These are phyloP conservation scores for Lepidium aucheri DNA, from an alignment of 345 rosid species.

Conservation along the genomic window DNA sequence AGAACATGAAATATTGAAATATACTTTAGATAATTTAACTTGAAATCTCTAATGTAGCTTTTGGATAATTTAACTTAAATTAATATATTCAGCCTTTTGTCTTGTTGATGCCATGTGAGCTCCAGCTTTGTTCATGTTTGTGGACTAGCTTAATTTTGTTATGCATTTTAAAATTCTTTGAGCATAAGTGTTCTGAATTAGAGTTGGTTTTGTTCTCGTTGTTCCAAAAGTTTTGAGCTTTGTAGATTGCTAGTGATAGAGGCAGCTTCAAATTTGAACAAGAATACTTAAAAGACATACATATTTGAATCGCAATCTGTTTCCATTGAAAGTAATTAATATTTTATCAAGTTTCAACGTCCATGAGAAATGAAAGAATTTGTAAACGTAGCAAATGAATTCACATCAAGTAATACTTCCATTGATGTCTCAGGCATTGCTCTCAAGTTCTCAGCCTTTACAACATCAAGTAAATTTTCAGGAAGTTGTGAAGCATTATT, in stretches of 20 bases:
- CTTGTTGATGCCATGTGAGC: not conserved
- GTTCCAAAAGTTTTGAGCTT: not conserved
- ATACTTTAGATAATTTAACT: no score
- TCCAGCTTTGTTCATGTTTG: not conserved
- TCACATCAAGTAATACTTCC: not conserved
- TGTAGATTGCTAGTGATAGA: not conserved
- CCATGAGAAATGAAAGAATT: no score
- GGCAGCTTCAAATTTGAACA: not conserved
- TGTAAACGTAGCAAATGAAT: conserved; percentile 1
- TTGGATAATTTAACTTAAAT: no score
- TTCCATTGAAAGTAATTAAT: no score
- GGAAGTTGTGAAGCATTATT: conserved; percentile 1
- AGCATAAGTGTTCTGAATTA: not conserved
- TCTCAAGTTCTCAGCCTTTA: not conserved
- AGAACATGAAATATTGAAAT: no score
- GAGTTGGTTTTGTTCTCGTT: not conserved
- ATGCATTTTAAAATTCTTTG: not conserved
- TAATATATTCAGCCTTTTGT: not conserved
- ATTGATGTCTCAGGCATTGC: not conserved
- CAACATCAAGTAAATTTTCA: not conserved
- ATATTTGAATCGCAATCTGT: no score
- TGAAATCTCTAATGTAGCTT: no score
- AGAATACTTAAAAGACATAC: not conserved
- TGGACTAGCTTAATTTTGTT: no score
- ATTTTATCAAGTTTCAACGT: no score